These are phyloP conservation scores for Penicillium sp. DNA, from an alignment of 2,329 filamentous ascomycete species.

Conservation along the genomic window DNA sequence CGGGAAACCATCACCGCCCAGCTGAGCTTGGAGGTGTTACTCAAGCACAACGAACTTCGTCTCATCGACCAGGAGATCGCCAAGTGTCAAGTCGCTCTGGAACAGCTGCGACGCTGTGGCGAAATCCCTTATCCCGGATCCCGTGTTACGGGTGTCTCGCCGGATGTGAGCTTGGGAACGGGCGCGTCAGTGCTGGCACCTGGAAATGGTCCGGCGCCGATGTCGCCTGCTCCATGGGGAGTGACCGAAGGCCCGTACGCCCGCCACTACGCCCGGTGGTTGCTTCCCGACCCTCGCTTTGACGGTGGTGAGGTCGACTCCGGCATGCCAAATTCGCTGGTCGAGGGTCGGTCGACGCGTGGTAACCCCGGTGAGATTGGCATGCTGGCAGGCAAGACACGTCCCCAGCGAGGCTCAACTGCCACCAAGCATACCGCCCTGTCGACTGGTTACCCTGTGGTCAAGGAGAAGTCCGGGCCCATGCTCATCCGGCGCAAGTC, in stretches of 20 bases:
- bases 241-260: slow-evolving; percentile 90
- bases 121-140: slow-evolving; percentile 84
- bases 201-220: slow-evolving; percentile 63
- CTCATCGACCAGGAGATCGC: slow-evolving; percentile 94
- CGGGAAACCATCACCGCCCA: slow-evolving; percentile 77
- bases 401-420: slow-evolving; percentile 57
- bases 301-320: slow-evolving; percentile 57
- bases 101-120: slow-evolving; percentile 89
- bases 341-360: slow-evolving; percentile 75
- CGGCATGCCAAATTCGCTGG: slow-evolving; percentile 42
- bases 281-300: slow-evolving; percentile 83
- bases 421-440: slow-evolving; percentile 67
- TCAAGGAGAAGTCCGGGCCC: slow-evolving; percentile 79
- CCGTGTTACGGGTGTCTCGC: slow-evolving; percentile 56
- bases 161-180: slow-evolving; percentile 69
- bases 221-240: slow-evolving; percentile 83
- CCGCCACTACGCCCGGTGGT: slow-evolving; percentile 92
- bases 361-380: slow-evolving; percentile 63
- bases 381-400: slow-evolving; percentile 52
- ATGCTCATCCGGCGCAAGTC: slow-evolving; percentile 78
- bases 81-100: slow-evolving; percentile 89
- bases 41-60: slow-evolving; percentile 92
- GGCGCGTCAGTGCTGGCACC: slow-evolving; percentile 66
- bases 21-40: slow-evolving; percentile 83
- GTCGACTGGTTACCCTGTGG: slow-evolving; percentile 65